Evolutionary conservation across 495 filamentous ascomycete genomes (phyloP).

Genomic region (Cladorrhinum samala): DNA sequence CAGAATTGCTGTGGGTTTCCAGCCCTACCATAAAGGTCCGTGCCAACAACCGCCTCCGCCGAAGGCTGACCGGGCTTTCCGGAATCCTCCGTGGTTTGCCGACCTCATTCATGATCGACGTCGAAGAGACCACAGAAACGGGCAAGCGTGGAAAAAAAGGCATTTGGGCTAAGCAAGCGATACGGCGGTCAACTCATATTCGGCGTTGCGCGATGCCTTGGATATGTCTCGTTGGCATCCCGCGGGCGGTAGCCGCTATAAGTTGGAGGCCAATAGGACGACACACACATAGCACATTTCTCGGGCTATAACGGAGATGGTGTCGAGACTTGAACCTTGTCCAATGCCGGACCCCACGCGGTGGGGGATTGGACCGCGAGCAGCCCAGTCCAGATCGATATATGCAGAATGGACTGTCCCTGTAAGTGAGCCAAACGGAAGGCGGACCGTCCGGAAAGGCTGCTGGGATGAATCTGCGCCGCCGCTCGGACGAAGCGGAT

Average conservation of each 20-base stretch:
- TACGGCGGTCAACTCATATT: neutral
- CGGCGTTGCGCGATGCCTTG: neutral
- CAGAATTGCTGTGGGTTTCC: neutral
- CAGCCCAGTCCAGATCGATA: neutral
- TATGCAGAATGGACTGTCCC: neutral
- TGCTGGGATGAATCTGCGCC: no score
- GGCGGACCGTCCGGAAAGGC: neutral
- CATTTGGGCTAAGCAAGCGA: neutral
- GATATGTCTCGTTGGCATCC: no score
- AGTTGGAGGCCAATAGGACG: neutral
- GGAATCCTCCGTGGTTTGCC: neutral
- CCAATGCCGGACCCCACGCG: slow-evolving; percentile 2
- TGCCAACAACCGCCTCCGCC: neutral
- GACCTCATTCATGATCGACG: neutral
- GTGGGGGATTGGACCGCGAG: neutral
- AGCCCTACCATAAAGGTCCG: neutral
- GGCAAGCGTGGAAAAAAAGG: no score
- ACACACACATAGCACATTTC: neutral
- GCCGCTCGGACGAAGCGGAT: no score
- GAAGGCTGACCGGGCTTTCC: neutral
- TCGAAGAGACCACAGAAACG: no score
- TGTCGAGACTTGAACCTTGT: neutral
- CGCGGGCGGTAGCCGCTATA: neutral
- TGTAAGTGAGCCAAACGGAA: slow-evolving; percentile 2
- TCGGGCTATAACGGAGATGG: neutral